These are phyloP conservation scores for Albugo candida DNA, from an alignment of 352 stramenopile species.

Conservation along the genomic window DNA sequence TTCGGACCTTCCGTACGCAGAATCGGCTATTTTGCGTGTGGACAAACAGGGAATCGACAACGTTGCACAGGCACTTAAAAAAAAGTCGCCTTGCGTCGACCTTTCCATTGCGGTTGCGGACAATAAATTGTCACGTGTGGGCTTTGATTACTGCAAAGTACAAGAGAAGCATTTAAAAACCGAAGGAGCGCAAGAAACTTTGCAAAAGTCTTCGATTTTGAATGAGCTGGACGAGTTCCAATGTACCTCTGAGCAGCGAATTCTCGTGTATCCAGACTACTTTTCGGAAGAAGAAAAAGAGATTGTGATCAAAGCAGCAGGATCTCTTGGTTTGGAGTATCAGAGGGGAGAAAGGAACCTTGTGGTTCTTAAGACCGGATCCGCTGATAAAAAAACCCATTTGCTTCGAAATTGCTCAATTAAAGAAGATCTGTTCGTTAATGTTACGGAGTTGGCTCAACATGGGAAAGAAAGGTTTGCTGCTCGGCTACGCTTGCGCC, in stretches of 20 bases:
- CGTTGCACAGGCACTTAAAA: no score
- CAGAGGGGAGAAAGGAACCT: constrained; percentile 44
- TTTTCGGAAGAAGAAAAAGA: constrained; percentile 31
- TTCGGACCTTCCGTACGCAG: no score
- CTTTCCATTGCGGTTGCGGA: no score
- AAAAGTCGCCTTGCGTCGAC: no score
- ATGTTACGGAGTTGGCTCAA: constrained; percentile 40
- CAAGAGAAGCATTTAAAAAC: no score
- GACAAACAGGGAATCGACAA: no score
- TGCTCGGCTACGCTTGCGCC: constrained; percentile 26
- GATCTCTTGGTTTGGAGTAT: constrained; percentile 28
- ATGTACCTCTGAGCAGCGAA: constrained; percentile 19
- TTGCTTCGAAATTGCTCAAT: not conserved
- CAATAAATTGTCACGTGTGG: no score
- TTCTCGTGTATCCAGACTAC: constrained; percentile 51
- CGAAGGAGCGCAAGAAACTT: not conserved
- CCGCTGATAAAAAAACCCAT: constrained; percentile 7
- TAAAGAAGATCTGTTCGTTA: constrained; percentile 42
- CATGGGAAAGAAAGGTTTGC: constrained; percentile 65
- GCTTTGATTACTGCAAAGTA: no score
- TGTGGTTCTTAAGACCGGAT: constrained; percentile 32
- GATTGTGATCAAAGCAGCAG: constrained; percentile 25
- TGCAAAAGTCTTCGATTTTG: not conserved
- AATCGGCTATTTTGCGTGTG: no score
- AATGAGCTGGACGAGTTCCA: constrained; percentile 45